These are phyloP conservation scores for Aureobasidium sp. DNA, from an alignment of 2,329 filamentous ascomycete species.

Conservation along the genomic window DNA sequence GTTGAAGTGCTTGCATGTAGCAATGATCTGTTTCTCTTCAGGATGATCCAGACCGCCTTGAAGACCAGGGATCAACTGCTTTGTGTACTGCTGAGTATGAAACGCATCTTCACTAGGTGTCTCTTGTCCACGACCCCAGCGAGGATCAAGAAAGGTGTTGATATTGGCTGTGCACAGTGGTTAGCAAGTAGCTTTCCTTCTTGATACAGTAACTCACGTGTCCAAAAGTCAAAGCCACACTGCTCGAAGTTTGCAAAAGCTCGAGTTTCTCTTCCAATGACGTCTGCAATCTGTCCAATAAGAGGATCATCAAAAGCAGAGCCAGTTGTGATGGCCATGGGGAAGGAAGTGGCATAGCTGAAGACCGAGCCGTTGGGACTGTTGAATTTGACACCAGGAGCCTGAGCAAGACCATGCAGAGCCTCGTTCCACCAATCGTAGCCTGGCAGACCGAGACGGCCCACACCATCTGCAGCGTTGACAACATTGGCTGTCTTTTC, in stretches of 20 bases:
- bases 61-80: constrained; percentile 28
- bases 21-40: constrained; percentile 35
- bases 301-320: constrained; percentile 59
- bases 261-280: constrained; percentile 54
- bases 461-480: constrained; percentile 43
- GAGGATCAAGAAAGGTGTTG: constrained; percentile 54
- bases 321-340: constrained; percentile 55
- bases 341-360: constrained; percentile 58
- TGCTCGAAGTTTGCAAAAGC: constrained; percentile 57
- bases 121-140: constrained; percentile 22
- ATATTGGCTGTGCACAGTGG: constrained; percentile 45
- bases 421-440: constrained; percentile 59
- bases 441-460: constrained; percentile 49
- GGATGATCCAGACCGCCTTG: constrained; percentile 27
- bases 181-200: neutral
- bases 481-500: constrained; percentile 58
- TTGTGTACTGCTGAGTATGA: constrained; percentile 29
- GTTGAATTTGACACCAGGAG: constrained; percentile 49
- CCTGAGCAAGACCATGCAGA: constrained; percentile 46
- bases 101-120: constrained; percentile 24
- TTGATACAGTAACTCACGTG: constrained; percentile 30
- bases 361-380: constrained; percentile 39
- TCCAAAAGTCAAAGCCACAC: constrained; percentile 54
- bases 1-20: constrained; percentile 41
- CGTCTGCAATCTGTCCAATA: constrained; percentile 50